A percentile compares a stretch with the other conserved stretches of the same genome.
Evolutionary conservation across 1,284 basidiomycete species (phyloP).

Genomic region (Cutaneotrichosporon spelunceum): DNA sequence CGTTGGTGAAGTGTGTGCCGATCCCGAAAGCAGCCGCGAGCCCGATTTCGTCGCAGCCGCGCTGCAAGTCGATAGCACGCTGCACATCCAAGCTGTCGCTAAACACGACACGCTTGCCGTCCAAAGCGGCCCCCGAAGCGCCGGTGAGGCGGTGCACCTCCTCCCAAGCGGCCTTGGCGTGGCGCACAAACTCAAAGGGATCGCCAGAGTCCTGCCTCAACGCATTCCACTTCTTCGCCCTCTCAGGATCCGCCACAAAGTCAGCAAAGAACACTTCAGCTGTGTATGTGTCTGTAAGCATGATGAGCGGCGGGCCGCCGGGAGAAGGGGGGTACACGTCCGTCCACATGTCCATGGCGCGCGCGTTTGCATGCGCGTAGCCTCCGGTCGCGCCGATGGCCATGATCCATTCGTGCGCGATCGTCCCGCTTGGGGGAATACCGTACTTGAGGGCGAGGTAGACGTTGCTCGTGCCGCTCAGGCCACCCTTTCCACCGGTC

Average conservation of each 20-base stretch:
- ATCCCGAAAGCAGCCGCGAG: slow-evolving; percentile 81
- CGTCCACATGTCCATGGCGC: slow-evolving; percentile 81
- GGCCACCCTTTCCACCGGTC: slow-evolving; percentile 57
- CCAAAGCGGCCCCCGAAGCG: slow-evolving; percentile 58
- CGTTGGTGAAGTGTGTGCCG: slow-evolving; percentile 86
- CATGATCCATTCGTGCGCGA: slow-evolving; percentile 97
- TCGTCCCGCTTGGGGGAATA: slow-evolving; percentile 71
- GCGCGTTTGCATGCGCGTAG: slow-evolving; percentile 69
- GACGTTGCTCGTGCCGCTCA: slow-evolving; percentile 86
- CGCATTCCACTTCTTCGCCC: slow-evolving; percentile 68
- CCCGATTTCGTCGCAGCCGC: slow-evolving; percentile 69
- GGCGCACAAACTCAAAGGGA: slow-evolving; percentile 69
- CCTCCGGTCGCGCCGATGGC: slow-evolving; percentile 78
- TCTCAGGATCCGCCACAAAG: slow-evolving; percentile 60
- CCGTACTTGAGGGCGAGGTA: slow-evolving; percentile 73
- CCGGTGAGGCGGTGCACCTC: slow-evolving; percentile 32
- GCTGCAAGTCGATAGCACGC: slow-evolving; percentile 65
- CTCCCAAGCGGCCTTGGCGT: slow-evolving; percentile 64
- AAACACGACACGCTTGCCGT: slow-evolving; percentile 71
- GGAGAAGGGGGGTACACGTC: slow-evolving; percentile 61
- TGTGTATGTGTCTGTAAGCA: slow-evolving; percentile 90
- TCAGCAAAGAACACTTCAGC: slow-evolving; percentile 78
- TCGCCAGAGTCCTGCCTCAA: slow-evolving; percentile 91
- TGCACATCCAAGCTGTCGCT: slow-evolving; percentile 75
- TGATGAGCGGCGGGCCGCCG: slow-evolving; percentile 60